A percentile compares a stretch with the other conserved stretches of the same genome.
Evolutionary conservation across 1,284 basidiomycete species (phyloP).

Genomic region (Ceratobasidium sp.): DNA sequence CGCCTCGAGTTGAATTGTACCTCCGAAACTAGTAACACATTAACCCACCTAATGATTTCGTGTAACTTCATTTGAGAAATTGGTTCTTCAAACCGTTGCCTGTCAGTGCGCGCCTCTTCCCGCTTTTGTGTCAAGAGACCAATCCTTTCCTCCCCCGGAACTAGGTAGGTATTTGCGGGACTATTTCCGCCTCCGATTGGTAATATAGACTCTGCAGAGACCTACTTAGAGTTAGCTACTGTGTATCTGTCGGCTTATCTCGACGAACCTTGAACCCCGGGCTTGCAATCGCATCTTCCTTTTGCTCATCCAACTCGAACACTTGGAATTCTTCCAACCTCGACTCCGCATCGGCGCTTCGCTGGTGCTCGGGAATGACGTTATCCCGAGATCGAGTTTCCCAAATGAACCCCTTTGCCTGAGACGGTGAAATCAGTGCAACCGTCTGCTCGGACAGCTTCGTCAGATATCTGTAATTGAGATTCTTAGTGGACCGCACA

Average conservation of each 20-base stretch:
- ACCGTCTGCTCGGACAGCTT: conserved; percentile 62
- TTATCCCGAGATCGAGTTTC: neutral
- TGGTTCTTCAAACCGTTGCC: too few relatives aligned
- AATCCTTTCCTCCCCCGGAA: conserved; percentile 11
- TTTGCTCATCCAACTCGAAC: conserved; percentile 62
- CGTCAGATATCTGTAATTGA: conserved; percentile 57
- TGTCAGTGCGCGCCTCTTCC: too few relatives aligned
- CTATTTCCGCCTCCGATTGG: neutral
- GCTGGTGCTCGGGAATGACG: conserved; percentile 42
- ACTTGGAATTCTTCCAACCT: conserved; percentile 63
- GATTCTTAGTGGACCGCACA: conserved; percentile 28
- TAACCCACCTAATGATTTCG: too few relatives aligned
- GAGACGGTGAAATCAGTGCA: conserved; percentile 57
- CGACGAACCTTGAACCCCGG: conserved; percentile 58
- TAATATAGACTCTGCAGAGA: too few relatives aligned
- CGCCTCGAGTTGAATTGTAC: too few relatives aligned
- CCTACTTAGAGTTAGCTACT: too few relatives aligned
- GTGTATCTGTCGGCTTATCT: too few relatives aligned
- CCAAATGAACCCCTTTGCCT: conserved; percentile 48
- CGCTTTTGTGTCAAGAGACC: conserved; percentile 43
- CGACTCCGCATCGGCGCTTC: conserved; percentile 51
- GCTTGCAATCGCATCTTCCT: conserved; percentile 56
- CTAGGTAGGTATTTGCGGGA: neutral
- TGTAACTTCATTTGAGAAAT: too few relatives aligned
- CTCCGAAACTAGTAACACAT: too few relatives aligned